Evolutionary conservation across 371 early-diverging fungal genomes (phyloP), one percentile per base, ranked within the genome.

Genomic region (Mortierella sp.): DNA sequence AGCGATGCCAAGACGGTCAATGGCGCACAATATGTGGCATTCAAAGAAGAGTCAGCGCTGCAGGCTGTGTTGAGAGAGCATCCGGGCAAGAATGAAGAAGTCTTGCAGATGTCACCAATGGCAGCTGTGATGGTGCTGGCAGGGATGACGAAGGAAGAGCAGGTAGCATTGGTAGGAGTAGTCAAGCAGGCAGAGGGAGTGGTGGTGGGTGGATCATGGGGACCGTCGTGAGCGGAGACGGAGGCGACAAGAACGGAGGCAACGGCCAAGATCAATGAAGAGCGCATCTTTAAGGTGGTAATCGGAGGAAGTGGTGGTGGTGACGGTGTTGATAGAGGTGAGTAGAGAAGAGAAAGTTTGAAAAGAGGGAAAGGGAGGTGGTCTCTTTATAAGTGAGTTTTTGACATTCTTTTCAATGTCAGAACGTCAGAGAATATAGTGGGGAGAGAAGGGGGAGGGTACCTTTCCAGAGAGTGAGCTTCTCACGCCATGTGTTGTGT

Each of bases 31-130:
- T 74, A 66, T 31, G 80, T 61, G 17, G 70, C 63, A 28, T 63
- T 66, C 49, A 80, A 35, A 4, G 56, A 23, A 23, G 70, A 56
- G 40, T 80, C 80, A 13, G 80, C 74, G 10, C 57, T 26, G 57
- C 80, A 80, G 65, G 75, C 74, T n/a, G 64, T 35, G 62, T 68
- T 70, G 65, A 80, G 80, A 19, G 80, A 80, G 80, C 80, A 80
- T 63, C 80, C 80, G 17, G 80, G 80, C 49, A 80, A 43, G 80
- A 64, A 80, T n/a, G 68, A 74, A 10, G 63, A 66, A 47, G 64
- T 53, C 49, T 58, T 70, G 68, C 80, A 80, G 58, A 80, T 80
- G 13, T 73, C 75, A 26, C 22, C 28, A 53, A 80, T 70, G 43
- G 70, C 67, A n/a, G 37, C 37, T 59, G 66, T 64, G 67, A 80